A percentile compares a stretch with the other conserved stretches of the same genome.
Conservation (phyloP, 2,329 filamentous ascomycete genomes). For the Calonectria honghensis region DNA sequence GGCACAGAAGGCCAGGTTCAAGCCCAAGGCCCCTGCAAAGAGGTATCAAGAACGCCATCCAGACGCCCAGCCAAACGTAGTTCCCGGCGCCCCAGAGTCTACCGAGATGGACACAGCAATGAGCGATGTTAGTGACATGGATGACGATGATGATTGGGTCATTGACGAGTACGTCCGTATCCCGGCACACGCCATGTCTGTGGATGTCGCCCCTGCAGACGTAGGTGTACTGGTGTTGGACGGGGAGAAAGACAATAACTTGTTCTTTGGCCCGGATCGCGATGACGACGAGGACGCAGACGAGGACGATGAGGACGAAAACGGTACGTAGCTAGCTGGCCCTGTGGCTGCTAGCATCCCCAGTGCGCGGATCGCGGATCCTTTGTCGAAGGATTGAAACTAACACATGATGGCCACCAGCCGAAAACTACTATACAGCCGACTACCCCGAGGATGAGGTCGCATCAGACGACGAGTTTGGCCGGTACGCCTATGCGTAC, state of each 20-base stretch:
- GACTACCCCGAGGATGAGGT: slow-evolving; percentile 90
- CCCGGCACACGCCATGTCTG: slow-evolving; percentile 69
- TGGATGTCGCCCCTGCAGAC: slow-evolving; percentile 68
- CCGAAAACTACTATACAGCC: slow-evolving; percentile 86
- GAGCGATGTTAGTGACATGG: slow-evolving; percentile 65
- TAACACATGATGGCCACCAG: slow-evolving; percentile 60
- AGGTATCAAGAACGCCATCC: slow-evolving; percentile 75
- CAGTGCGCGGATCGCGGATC: slow-evolving; percentile 20
- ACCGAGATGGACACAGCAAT: slow-evolving; percentile 59
- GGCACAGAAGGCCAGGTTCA: slow-evolving; percentile 65
- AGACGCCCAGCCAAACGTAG: slow-evolving; percentile 50
- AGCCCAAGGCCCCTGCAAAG: slow-evolving; percentile 73
- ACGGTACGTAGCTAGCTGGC: slow-evolving; percentile 67
- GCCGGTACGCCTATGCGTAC: slow-evolving; percentile 73
- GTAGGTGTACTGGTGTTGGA: slow-evolving; percentile 76
- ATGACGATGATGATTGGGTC: slow-evolving; percentile 74
- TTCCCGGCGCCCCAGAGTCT: slow-evolving; percentile 34
- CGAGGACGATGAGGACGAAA: slow-evolving; percentile 79
- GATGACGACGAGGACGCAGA: slow-evolving; percentile 77
- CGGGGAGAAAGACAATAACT: slow-evolving; percentile 74
- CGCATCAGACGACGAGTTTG: slow-evolving; percentile 76
- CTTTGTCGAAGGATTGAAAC: slow-evolving; percentile 26
- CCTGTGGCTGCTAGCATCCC: slow-evolving; percentile 16
- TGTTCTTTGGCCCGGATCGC: slow-evolving; percentile 76
- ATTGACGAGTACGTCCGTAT: slow-evolving; percentile 80